Evolutionary conservation across 345 rosid species (phyloP).

Genomic region (Aegle marmelos): DNA sequence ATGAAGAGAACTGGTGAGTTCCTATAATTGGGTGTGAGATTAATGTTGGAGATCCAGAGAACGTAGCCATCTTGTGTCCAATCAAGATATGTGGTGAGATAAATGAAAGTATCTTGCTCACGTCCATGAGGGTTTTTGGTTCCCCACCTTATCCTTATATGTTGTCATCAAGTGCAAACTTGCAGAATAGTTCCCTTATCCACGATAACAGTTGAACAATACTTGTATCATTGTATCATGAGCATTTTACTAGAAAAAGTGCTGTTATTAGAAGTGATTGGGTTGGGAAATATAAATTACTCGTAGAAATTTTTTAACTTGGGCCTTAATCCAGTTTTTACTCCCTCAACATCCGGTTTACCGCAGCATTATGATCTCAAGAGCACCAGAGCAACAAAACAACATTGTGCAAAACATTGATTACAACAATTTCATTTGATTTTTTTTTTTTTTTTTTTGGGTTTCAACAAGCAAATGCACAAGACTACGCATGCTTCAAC

Average conservation of each 20-base stretch:
- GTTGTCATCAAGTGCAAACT: neutral
- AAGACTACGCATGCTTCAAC: conserved; percentile 21
- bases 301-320: neutral
- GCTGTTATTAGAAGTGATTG: neutral
- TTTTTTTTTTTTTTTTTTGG: neutral
- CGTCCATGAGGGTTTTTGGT: neutral
- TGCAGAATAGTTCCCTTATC: neutral
- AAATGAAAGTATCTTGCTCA: neutral
- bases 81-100: neutral
- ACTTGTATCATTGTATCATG: neutral
- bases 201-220: neutral
- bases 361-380: neutral
- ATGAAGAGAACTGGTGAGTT: conserved; percentile 26
- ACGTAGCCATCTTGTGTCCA: conserved; percentile 31
- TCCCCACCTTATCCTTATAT: conserved; percentile 13
- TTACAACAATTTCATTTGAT: conserved; percentile 23
- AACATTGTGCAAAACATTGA: conserved; percentile 20
- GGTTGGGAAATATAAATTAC: neutral
- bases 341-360: neutral
- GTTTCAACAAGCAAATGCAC: conserved; percentile 24
- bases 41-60: conserved; percentile 39
- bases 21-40: conserved; percentile 36
- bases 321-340: too few relatives aligned
- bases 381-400: neutral
- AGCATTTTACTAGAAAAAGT: neutral